phyloP scores from a whole-genome alignment of 805 yeast species.

The Komagataella pastoris region DNA sequence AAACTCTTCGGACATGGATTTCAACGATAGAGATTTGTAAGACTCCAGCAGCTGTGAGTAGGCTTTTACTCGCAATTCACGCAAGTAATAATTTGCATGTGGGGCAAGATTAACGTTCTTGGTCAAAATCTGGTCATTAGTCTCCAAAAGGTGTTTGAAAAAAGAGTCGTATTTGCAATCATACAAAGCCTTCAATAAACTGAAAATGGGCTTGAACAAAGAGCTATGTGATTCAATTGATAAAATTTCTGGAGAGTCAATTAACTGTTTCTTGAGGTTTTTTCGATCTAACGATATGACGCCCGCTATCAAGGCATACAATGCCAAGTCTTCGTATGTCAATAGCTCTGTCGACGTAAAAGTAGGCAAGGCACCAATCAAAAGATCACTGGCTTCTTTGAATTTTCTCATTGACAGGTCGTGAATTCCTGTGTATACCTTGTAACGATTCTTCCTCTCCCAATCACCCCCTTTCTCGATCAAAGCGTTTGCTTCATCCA shows the following conservation, averaged over 20 bases:
- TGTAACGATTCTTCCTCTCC: slow-evolving; percentile 94
- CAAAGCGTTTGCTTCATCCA: slow-evolving; percentile 58
- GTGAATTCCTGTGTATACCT: slow-evolving; percentile 82
- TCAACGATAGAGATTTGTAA: slow-evolving; percentile 78
- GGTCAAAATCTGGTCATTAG: slow-evolving; percentile 58
- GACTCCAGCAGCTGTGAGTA: slow-evolving; percentile 90
- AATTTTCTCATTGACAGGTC: slow-evolving; percentile 77
- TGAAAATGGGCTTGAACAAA: slow-evolving; percentile 65
- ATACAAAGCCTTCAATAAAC: slow-evolving; percentile 76
- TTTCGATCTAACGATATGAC: slow-evolving; percentile 71
- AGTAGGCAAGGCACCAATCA: slow-evolving; percentile 87
- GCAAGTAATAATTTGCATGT: slow-evolving; percentile 73
- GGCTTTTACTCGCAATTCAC: slow-evolving; percentile 92
- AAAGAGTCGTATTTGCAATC: slow-evolving; percentile 76
- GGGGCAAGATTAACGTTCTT: slow-evolving; percentile 53
- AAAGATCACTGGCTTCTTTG: slow-evolving; percentile 67
- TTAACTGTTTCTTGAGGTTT: slow-evolving; percentile 69
- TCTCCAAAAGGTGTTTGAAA: slow-evolving; percentile 63
- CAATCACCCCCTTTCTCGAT: slow-evolving; percentile 98
- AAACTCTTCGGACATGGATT: slow-evolving; percentile 89
- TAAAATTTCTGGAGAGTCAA: slow-evolving; percentile 89
- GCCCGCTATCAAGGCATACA: slow-evolving; percentile 82
- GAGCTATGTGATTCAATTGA: slow-evolving; percentile 63
- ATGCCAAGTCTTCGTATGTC: slow-evolving; percentile 81
- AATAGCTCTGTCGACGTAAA: slow-evolving; percentile 89